Conservation (phyloP, 148 eudicot species). For the Chenopodium formosanum region DNA sequence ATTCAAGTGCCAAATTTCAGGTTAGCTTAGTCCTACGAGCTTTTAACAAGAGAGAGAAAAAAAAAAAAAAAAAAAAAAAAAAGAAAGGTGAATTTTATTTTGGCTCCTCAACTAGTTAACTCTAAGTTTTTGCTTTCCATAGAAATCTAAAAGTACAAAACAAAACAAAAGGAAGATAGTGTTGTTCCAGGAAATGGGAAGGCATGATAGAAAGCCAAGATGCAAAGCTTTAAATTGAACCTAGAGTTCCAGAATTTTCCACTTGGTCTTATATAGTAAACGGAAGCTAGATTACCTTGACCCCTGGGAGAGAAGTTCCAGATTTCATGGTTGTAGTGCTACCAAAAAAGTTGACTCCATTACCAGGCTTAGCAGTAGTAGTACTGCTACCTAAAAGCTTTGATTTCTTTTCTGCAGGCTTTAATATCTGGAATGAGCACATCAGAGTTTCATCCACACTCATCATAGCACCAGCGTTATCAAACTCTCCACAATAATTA, state of each 20-base stretch:
- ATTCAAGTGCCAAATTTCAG: background rate
- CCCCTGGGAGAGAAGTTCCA: conserved; percentile 39
- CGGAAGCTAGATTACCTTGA: conserved; percentile 32
- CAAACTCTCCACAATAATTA: conserved; percentile 52
- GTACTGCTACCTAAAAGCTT: conserved; percentile 53
- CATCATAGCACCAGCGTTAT: conserved; percentile 69
- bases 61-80: background rate
- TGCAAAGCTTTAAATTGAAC: background rate
- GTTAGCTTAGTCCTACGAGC: background rate
- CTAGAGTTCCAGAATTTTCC: background rate
- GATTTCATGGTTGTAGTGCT: conserved; percentile 38
- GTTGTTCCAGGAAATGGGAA: background rate
- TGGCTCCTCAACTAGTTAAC: background rate
- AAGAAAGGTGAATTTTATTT: background rate
- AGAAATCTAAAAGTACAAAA: background rate
- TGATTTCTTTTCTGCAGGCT: conserved; percentile 61
- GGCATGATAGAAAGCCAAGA: background rate
- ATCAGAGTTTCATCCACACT: conserved; percentile 56
- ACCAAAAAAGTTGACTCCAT: conserved; percentile 37
- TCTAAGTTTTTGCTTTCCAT: background rate
- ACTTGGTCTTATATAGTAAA: background rate
- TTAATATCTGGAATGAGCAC: conserved; percentile 64
- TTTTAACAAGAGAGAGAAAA: background rate
- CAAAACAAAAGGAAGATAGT: background rate
- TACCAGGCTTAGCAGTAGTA: conserved; percentile 41